phyloP scores from a whole-genome alignment of 805 yeast genomes.

The Spathaspora girioi region DNA sequence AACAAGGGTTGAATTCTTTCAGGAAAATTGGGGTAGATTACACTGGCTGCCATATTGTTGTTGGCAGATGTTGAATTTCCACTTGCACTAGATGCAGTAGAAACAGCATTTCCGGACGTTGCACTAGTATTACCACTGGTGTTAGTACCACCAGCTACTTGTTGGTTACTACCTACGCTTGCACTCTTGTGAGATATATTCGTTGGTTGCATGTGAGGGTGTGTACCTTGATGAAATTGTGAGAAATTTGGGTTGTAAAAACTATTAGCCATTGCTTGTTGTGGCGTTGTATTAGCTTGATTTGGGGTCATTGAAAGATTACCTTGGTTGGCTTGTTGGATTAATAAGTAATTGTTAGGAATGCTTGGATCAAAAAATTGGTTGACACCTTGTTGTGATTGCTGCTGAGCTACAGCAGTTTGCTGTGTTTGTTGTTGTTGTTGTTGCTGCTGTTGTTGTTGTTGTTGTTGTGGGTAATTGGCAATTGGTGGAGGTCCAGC shows the following conservation, averaged over 20 bases:
- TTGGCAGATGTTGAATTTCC: conserved; percentile 4
- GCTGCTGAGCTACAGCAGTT: conserved; percentile 1
- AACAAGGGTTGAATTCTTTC: conserved; percentile 29
- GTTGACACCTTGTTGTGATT: conserved; percentile 3
- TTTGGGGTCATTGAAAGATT: conserved; percentile 6
- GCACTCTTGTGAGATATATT: conserved; percentile 2
- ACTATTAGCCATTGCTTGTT: conserved; percentile 1
- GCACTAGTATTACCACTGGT: background rate
- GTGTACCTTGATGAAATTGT: conserved; percentile 4
- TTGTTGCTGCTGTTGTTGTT: conserved; percentile 7
- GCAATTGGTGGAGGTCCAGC: conserved; percentile 6
- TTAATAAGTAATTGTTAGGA: conserved; percentile 21
- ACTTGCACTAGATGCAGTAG: background rate
- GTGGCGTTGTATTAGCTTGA: conserved; percentile 6
- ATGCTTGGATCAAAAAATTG: conserved; percentile 10
- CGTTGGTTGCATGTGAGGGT: conserved; percentile 5
- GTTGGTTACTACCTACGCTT: conserved; percentile 1
- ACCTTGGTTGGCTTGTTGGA: conserved; percentile 12
- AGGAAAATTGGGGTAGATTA: conserved; percentile 18
- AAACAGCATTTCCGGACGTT: background rate
- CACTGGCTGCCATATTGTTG: conserved; percentile 5
- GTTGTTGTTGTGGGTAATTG: conserved; percentile 4
- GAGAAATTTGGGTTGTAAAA: conserved; percentile 2
- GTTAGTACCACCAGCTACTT: background rate
- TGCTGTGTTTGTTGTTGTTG: conserved; percentile 2